phyloP scores from a whole-genome alignment of 1,139 yeast genomes.

The Lodderomyces jiufengensis region DNA sequence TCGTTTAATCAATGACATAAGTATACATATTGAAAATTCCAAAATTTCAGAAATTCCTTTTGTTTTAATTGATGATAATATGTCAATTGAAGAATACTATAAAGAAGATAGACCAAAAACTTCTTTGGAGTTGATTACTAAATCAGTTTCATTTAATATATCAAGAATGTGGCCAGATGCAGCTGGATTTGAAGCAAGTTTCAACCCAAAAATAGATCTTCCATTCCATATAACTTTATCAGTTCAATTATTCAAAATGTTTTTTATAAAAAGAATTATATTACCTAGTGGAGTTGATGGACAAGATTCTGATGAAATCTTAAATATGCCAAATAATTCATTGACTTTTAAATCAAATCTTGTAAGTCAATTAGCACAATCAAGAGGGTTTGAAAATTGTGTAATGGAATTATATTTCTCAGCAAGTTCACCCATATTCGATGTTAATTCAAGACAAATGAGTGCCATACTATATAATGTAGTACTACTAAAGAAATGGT shows the following conservation, averaged over 20 bases:
- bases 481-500: slow-evolving; percentile 30
- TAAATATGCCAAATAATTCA: slow-evolving; percentile 51
- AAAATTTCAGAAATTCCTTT: slow-evolving; percentile 34
- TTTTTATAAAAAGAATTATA: slow-evolving; percentile 20
- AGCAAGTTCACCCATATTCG: slow-evolving; percentile 47
- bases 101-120: slow-evolving; percentile 20
- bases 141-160: slow-evolving; percentile 31
- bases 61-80: slow-evolving; percentile 25
- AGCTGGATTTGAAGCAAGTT: slow-evolving; percentile 62
- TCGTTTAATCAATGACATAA: slow-evolving; percentile 16
- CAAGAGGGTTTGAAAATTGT: slow-evolving; percentile 36
- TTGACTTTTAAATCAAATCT: slow-evolving; percentile 55
- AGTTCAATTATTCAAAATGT: slow-evolving; percentile 38
- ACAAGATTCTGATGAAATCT: slow-evolving; percentile 34
- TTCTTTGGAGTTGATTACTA: slow-evolving; percentile 27
- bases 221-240: slow-evolving; percentile 53
- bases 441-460: slow-evolving; percentile 45
- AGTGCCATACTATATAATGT: slow-evolving; percentile 38
- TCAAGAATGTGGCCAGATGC: slow-evolving; percentile 31
- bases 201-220: slow-evolving; percentile 42
- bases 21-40: slow-evolving; percentile 32
- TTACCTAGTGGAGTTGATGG: slow-evolving; percentile 14
- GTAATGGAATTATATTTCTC: slow-evolving; percentile 40
- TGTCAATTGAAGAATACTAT: slow-evolving; percentile 28
- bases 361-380: slow-evolving; percentile 33